Evolutionary conservation across 805 yeast species (phyloP), one percentile per base, ranked within the genome.

Genomic region (Metschnikowia arizonensis): DNA sequence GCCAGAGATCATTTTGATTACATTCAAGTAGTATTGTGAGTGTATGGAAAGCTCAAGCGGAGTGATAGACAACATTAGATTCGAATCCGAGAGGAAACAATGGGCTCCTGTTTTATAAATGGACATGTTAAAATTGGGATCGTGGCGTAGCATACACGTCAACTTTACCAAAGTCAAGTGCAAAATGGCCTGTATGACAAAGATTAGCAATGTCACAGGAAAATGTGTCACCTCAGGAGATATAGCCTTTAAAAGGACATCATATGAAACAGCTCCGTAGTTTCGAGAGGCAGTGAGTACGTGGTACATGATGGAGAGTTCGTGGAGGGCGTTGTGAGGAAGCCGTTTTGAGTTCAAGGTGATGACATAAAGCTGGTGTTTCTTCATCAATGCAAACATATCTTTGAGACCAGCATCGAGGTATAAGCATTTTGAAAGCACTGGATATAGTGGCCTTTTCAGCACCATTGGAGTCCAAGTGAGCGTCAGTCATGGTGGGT

Each of bases 181-280:
- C 21, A 54, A 51, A 11, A 46, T 15, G 5, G 49, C 44, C 40
- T 54, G 58, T 15, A 54, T n/a, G 11, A 54, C 52, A 23, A 54
- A 49, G 42, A 53, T 30, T 10, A 48, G 31, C 14, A 45, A 23
- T 3, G 47, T 31, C 5, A 38, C 19, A 9, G 46, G 50, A 11
- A 23, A 42, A 4, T 18, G 24, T 7, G 24, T 21, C 11, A 10
- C 9, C 11, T 6, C n/a, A 11, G 33, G 41, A 1, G 50, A 5
- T 1, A 50, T 14, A 1, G 51, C 54, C 4, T 28, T 25, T 21
- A 53, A 34, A 1, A 53, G 35, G 3, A 36, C 31, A 14, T 37
- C 33, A 42, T 44, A 40, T 3, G 44, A 11, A n/a, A 32, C 32
- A 5, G n/a, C 15, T 2, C 19, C 29, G 14, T 45, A 43, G 18